phyloP scores from a whole-genome alignment of 2,329 filamentous ascomycete species.

The Aspergillus transmontanensis region DNA sequence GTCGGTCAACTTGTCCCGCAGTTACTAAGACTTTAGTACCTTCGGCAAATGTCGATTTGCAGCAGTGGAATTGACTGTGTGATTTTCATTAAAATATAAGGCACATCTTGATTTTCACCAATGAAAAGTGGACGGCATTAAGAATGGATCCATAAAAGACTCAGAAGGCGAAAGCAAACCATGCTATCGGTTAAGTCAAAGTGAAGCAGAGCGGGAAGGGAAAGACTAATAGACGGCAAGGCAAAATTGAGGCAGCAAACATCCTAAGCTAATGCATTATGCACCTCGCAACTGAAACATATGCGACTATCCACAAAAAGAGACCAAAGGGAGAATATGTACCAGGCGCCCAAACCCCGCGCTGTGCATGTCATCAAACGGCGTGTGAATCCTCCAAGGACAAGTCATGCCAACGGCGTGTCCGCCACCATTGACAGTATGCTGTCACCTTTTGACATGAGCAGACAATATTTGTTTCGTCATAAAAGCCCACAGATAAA shows the following conservation, averaged over 20 bases:
- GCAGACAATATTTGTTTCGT: conserved; percentile 14
- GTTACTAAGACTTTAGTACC: neutral
- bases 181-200: neutral
- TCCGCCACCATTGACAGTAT: conserved; percentile 10
- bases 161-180: neutral
- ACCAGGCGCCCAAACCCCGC: conserved; percentile 46
- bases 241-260: conserved; percentile 5
- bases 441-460: conserved; percentile 8
- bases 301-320: conserved; percentile 27
- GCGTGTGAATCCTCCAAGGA: conserved; percentile 18
- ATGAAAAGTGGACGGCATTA: neutral
- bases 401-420: conserved; percentile 15
- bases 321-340: conserved; percentile 24
- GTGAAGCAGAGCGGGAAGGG: neutral
- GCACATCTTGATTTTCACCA: neutral
- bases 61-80: neutral
- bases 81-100: neutral
- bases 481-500: conserved; percentile 10
- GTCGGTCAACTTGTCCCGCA: conserved; percentile 13
- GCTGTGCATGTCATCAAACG: conserved; percentile 43
- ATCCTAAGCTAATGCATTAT: conserved; percentile 19
- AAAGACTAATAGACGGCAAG: conserved; percentile 1
- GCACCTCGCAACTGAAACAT: conserved; percentile 19
- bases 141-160: neutral
- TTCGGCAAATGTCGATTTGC: conserved; percentile 1